Evolutionary conservation across 805 yeast species (phyloP), one percentile per base, ranked within the genome.

Genomic region (Starmerella geochares): DNA sequence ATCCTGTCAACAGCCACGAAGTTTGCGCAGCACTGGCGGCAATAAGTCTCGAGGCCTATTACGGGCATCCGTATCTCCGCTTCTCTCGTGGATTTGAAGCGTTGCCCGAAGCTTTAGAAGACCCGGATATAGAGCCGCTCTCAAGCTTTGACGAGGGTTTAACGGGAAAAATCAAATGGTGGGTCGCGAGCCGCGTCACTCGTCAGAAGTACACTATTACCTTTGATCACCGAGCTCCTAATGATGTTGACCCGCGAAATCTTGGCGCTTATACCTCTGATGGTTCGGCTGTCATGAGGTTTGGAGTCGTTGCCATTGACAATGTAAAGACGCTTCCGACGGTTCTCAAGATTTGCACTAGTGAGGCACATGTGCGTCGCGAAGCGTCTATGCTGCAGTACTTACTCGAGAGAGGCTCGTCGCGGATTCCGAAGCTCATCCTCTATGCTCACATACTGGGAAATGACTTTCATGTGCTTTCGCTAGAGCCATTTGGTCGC

Each of bases 311-410:
- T 6, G 25, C 33, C 14, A 19, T 40, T 17, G 33, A 40, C 11
- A 19, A 11, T 3, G 10, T 7, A 1, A 13, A 13, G 11, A 9
- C 17, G 37, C 8, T 14, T 4, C 21, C 37, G 14, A 19, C 42
- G 2, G n/a, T 27, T 23, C 28, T 27, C 24, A 36, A 33, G 17
- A n/a, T n/a, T 3, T 20, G 37, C 47, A 46, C 28, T 5, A 14
- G 3, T 6, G 46, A 28, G 21, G 9, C 19, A 14, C 20, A 2
- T 16, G 10, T 46, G 20, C 32, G 48, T 3, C 43, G 40, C 2
- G 61, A 58, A 39, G 61, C 63, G 11, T 53, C 57, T 1, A 46
- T 61, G 42, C 54, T 58, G 32, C 62, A 59, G 28, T 54, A 57
- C 36, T 33, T 59, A 10, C 50, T 42, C 20, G 46, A 31, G 24